Evolutionary conservation across 257 asterid species (phyloP).

Genomic region (Misopates orontium): DNA sequence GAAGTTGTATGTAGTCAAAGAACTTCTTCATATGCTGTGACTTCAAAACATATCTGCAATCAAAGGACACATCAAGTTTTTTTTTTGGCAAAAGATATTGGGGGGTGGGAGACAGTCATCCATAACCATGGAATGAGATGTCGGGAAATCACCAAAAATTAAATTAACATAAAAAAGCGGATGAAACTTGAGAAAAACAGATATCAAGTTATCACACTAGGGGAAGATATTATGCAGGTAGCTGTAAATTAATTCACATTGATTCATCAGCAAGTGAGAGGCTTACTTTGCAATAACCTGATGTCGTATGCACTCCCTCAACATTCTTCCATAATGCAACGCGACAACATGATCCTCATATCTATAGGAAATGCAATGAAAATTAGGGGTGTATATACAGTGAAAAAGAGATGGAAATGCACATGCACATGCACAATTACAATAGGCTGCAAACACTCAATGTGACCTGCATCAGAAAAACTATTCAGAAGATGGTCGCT

Average conservation of each 20-base stretch:
- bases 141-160: background rate
- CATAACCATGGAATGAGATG: background rate
- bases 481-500: no score
- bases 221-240: background rate
- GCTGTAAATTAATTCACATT: background rate
- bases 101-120: background rate
- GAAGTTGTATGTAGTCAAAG: slow-evolving; percentile 76
- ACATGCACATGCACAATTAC: background rate
- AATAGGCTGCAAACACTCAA: background rate
- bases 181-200: background rate
- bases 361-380: slow-evolving; percentile 34
- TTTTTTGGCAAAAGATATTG: background rate
- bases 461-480: background rate
- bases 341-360: slow-evolving; percentile 74
- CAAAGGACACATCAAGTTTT: slow-evolving; percentile 8
- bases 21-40: slow-evolving; percentile 67
- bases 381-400: background rate
- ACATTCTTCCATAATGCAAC: slow-evolving; percentile 84
- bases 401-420: background rate
- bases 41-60: slow-evolving; percentile 63
- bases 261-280: background rate
- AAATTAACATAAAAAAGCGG: background rate
- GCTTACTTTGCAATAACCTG: slow-evolving; percentile 79
- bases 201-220: slow-evolving; percentile 5
- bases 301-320: slow-evolving; percentile 90